A percentile compares a stretch with the other conserved stretches of the same genome.
These are phyloP conservation scores for Termitomyces sp. DNA, from an alignment of 768 basidiomycete genomes.

Conservation along the genomic window DNA sequence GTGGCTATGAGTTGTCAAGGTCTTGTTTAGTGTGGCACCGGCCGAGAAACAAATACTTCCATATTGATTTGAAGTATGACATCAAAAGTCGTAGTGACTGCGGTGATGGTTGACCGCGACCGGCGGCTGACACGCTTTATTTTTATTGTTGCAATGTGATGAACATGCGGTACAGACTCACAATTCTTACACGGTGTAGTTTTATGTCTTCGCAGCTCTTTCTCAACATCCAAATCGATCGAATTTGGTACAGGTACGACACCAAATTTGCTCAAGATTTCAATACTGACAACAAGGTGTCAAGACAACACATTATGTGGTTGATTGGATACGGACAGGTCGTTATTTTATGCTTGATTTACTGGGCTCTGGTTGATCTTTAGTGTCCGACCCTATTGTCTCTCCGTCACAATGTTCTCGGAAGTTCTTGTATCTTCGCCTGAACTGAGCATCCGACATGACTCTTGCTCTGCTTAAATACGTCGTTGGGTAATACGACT, in stretches of 20 bases:
- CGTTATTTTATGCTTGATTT: not conserved
- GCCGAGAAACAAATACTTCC: not conserved
- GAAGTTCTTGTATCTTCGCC: not conserved
- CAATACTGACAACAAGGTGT: not conserved
- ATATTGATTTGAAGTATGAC: not conserved
- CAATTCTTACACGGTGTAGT: too few species aligned
- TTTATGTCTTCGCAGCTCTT: not conserved
- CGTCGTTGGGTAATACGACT: not conserved
- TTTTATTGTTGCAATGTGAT: not conserved
- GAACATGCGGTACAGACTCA: not conserved
- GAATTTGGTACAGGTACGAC: not conserved
- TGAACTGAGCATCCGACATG: not conserved
- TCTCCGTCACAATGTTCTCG: not conserved
- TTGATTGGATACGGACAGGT: constrained; percentile 2
- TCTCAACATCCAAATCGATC: too few species aligned
- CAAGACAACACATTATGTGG: not conserved
- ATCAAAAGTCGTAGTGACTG: not conserved
- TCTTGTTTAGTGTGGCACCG: not conserved
- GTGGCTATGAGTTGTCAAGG: not conserved
- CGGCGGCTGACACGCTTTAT: not conserved
- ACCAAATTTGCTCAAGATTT: not conserved
- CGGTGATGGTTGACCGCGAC: not conserved
- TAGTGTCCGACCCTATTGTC: not conserved
- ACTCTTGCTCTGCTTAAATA: not conserved
- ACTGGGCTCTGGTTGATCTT: not conserved